Conservation (phyloP, 768 basidiomycete genomes). For the Psilocybe sp. region DNA sequence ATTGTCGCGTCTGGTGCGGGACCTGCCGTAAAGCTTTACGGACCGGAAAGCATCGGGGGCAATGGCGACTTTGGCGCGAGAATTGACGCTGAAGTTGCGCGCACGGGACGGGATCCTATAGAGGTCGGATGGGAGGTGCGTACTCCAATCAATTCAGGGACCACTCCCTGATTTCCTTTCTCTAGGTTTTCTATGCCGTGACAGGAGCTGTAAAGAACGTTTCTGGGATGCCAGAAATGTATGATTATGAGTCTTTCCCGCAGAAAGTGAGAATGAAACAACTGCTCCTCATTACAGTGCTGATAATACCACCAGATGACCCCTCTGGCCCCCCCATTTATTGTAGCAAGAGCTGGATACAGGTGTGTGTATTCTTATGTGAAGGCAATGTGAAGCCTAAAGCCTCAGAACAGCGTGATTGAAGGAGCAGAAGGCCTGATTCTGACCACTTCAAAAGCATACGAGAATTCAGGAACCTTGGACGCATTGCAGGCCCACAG, state of each 20-base stretch:
- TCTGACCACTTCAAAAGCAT: conserved; percentile 3
- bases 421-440: not conserved
- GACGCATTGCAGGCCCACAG: conserved; percentile 3
- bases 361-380: not conserved
- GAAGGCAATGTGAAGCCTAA: not conserved
- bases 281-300: not conserved
- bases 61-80: conserved; percentile 1
- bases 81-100: conserved; percentile 1
- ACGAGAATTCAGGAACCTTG: conserved; percentile 4
- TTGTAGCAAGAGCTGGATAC: not conserved
- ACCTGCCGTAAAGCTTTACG: not conserved
- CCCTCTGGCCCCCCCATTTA: not conserved
- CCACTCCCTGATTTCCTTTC: no score
- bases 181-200: not conserved
- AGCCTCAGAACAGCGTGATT: conserved; percentile 4
- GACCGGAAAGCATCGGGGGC: conserved; percentile 4
- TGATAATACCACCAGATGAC: not conserved
- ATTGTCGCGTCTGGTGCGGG: conserved; percentile 2
- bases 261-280: conserved; percentile 2
- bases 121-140: conserved; percentile 4
- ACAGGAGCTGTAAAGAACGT: conserved; percentile 5
- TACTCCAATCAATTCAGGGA: not conserved
- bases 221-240: conserved; percentile 10
- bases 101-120: not conserved
- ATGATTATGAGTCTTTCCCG: conserved; percentile 11